phyloP scores from a whole-genome alignment of 768 basidiomycete species.

The Panaeolus cyanescens region DNA sequence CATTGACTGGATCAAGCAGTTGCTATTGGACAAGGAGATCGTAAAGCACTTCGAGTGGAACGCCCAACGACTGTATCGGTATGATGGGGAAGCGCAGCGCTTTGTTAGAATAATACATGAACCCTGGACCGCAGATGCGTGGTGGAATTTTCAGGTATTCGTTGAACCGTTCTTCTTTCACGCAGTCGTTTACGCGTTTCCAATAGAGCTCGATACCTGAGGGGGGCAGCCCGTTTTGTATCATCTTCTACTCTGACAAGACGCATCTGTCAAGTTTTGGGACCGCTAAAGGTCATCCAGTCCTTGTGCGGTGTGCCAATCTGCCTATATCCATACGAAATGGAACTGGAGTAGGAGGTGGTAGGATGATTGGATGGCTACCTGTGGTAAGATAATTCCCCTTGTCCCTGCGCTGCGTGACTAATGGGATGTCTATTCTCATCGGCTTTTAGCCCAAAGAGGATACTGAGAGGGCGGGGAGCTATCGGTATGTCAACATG shows the following conservation, averaged over 20 bases:
- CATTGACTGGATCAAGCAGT: slow-evolving; percentile 27
- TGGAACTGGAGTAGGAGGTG: slow-evolving; percentile 32
- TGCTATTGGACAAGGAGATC: slow-evolving; percentile 26
- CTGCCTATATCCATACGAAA: slow-evolving; percentile 33
- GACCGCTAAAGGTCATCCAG: slow-evolving; percentile 37
- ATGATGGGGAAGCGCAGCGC: slow-evolving; percentile 13
- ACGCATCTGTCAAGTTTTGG: slow-evolving; percentile 39
- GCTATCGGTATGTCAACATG: slow-evolving; percentile 28
- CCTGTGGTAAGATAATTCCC: slow-evolving; percentile 30
- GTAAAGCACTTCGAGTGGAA: slow-evolving; percentile 29
- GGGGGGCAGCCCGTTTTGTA: slow-evolving; percentile 25
- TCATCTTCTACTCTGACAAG: slow-evolving; percentile 45
- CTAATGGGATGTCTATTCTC: no score
- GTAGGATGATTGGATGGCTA: slow-evolving; percentile 37
- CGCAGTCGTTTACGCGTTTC: not conserved
- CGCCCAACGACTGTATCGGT: slow-evolving; percentile 29
- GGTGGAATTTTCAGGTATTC: slow-evolving; percentile 40
- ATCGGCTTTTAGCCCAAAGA: slow-evolving; percentile 28
- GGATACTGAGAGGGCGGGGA: slow-evolving; percentile 27
- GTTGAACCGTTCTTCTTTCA: not conserved
- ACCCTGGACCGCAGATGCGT: slow-evolving; percentile 37
- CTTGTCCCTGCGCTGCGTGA: not conserved
- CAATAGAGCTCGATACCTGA: slow-evolving; percentile 19
- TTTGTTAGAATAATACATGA: slow-evolving; percentile 34
- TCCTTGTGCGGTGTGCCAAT: slow-evolving; percentile 33